phyloP scores from a whole-genome alignment of 768 basidiomycete species.

The Strobilomyces dryophilus region DNA sequence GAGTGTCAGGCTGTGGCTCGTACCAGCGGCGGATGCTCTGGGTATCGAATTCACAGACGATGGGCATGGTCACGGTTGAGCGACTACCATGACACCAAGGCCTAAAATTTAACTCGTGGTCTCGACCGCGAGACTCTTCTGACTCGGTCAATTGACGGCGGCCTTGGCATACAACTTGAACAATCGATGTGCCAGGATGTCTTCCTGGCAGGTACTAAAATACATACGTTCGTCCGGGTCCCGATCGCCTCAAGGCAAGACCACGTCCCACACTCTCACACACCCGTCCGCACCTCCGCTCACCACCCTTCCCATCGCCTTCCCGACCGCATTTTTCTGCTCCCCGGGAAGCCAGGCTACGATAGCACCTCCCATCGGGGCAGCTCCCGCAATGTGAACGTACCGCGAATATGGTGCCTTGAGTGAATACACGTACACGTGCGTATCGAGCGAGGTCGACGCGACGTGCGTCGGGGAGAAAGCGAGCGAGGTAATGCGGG shows the following conservation, averaged over 20 bases:
- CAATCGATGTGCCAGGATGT: no score
- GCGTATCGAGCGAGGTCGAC: conserved; percentile 90
- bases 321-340: conserved; percentile 4
- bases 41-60: conserved; percentile 11
- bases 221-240: no score
- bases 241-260: conserved; percentile 18
- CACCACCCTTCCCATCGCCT: conserved; percentile 49
- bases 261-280: conserved; percentile 66
- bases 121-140: no score
- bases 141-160: no score
- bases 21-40: neutral
- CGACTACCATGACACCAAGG: no score
- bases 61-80: conserved; percentile 8
- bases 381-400: conserved; percentile 81
- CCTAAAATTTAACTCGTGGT: no score
- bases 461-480: conserved; percentile 55
- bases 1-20: conserved; percentile 7
- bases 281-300: conserved; percentile 82
- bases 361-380: conserved; percentile 77
- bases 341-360: conserved; percentile 62
- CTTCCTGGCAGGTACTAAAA: no score
- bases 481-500: conserved; percentile 67
- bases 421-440: conserved; percentile 86
- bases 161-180: no score
- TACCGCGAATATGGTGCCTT: conserved; percentile 59